phyloP scores from a whole-genome alignment of 768 basidiomycete species.

The Tylopilus rubrobrunneus region DNA sequence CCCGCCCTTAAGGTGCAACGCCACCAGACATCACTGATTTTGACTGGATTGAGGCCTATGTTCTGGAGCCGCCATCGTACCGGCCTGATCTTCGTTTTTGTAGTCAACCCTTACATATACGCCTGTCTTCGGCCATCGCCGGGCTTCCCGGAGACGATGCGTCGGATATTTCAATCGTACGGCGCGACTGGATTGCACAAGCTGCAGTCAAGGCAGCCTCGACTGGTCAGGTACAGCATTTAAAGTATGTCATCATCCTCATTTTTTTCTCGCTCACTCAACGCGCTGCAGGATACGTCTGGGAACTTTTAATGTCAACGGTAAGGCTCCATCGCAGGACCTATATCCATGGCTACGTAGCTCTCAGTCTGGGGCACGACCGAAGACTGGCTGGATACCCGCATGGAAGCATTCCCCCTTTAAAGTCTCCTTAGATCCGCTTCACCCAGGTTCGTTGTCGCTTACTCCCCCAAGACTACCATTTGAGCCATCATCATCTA shows the following conservation, averaged over 20 bases:
- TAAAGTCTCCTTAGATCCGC: conserved; percentile 19
- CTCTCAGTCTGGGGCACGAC: background rate
- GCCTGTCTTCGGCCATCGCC: conserved; percentile 58
- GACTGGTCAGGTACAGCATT: conserved; percentile 15
- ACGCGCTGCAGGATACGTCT: conserved; percentile 49
- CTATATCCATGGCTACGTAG: conserved; percentile 61
- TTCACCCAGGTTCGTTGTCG: conserved; percentile 20
- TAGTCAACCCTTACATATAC: conserved; percentile 44
- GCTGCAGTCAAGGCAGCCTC: conserved; percentile 36
- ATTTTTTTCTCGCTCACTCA: background rate
- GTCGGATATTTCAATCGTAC: conserved; percentile 52
- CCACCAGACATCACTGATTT: conserved; percentile 10
- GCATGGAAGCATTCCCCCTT: conserved; percentile 38
- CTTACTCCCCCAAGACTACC: background rate
- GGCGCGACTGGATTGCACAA: conserved; percentile 60
- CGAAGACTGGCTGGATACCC: conserved; percentile 25
- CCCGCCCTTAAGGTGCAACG: conserved; percentile 5
- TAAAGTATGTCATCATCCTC: conserved; percentile 18
- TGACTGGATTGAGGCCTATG: conserved; percentile 17
- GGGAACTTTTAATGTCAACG: conserved; percentile 86
- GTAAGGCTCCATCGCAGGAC: conserved; percentile 69
- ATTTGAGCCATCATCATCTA: background rate
- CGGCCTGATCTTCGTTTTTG: conserved; percentile 49
- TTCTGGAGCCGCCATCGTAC: conserved; percentile 4
- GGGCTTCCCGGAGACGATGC: conserved; percentile 61